These are phyloP conservation scores for Sequoiadendron giganteum DNA, from an alignment of 75 land plant species.

Conservation along the genomic window DNA sequence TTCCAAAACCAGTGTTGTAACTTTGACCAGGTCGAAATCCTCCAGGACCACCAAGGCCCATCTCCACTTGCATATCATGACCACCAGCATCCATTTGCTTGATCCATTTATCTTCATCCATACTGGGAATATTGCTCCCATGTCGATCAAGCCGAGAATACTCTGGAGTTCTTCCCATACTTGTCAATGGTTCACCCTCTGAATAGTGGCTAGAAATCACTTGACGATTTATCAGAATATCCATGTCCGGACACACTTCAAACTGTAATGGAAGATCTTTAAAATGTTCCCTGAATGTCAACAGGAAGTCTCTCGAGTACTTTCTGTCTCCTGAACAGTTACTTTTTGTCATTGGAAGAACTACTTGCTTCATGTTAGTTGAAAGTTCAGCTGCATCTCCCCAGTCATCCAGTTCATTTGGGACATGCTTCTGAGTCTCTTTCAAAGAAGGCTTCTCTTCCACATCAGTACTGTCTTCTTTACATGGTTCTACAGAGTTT, in stretches of 20 bases:
- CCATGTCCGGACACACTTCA: constrained; percentile 57
- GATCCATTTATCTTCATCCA: constrained; percentile 75
- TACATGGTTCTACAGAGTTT: constrained; percentile 10
- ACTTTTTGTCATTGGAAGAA: background rate
- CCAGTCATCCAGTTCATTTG: constrained; percentile 89
- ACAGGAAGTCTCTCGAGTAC: constrained; percentile 88
- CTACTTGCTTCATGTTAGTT: constrained; percentile 32
- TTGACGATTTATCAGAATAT: constrained; percentile 30
- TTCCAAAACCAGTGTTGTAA: constrained; percentile 49
- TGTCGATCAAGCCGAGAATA: constrained; percentile 55
- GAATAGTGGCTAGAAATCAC: constrained; percentile 12
- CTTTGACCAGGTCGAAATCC: constrained; percentile 69
- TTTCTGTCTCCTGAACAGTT: constrained; percentile 29
- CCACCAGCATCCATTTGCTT: constrained; percentile 32
- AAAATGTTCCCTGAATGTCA: constrained; percentile 62
- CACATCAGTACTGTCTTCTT: constrained; percentile 7
- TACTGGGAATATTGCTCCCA: constrained; percentile 18
- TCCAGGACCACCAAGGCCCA: constrained; percentile 27
- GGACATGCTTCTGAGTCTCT: constrained; percentile 14
- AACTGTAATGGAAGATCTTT: constrained; percentile 63
- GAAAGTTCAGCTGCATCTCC: constrained; percentile 94
- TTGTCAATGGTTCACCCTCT: constrained; percentile 46
- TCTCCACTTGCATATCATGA: constrained; percentile 36
- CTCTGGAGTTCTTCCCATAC: constrained; percentile 52
- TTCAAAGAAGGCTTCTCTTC: background rate